A percentile compares a stretch with the other conserved stretches of the same genome.
Evolutionary conservation across 176 grass and related monocot species (phyloP).

Genomic region (Juncus effusus): DNA sequence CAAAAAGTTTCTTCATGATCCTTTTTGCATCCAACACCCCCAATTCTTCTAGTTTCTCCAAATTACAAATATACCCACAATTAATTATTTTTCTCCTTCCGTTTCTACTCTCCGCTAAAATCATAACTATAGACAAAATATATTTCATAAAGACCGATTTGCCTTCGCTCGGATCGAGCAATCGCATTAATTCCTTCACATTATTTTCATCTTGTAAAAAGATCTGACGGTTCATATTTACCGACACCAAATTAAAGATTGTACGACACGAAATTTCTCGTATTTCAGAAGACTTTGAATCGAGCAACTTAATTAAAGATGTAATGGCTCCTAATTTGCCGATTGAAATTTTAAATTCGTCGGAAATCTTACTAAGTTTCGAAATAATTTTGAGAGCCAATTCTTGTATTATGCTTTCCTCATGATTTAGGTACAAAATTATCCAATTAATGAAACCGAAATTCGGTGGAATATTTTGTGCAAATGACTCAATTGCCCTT

Average conservation of each 20-base stretch:
- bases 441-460: slow-evolving; percentile 43
- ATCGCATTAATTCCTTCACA: slow-evolving; percentile 51
- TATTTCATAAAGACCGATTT: slow-evolving; percentile 45
- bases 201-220: slow-evolving; percentile 64
- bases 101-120: slow-evolving; percentile 52
- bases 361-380: slow-evolving; percentile 51
- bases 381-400: slow-evolving; percentile 53
- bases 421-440: slow-evolving; percentile 63
- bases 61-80: slow-evolving; percentile 48
- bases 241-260: slow-evolving; percentile 44
- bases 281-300: slow-evolving; percentile 51
- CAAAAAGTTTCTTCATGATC: slow-evolving; percentile 66
- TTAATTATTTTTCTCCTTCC: slow-evolving; percentile 76
- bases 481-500: slow-evolving; percentile 48
- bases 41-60: slow-evolving; percentile 62
- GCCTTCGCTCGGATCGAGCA: slow-evolving; percentile 52
- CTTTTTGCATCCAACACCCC: slow-evolving; percentile 61
- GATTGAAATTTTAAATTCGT: slow-evolving; percentile 53
- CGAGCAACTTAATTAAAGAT: slow-evolving; percentile 49
- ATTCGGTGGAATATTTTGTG: slow-evolving; percentile 43
- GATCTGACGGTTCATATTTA: slow-evolving; percentile 40
- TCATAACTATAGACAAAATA: slow-evolving; percentile 55
- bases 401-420: slow-evolving; percentile 52
- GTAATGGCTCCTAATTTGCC: slow-evolving; percentile 53
- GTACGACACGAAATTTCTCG: slow-evolving; percentile 58